Evolutionary conservation across 108 stramenopile genomes (phyloP).

Genomic region (Asterionellopsis glacialis): DNA sequence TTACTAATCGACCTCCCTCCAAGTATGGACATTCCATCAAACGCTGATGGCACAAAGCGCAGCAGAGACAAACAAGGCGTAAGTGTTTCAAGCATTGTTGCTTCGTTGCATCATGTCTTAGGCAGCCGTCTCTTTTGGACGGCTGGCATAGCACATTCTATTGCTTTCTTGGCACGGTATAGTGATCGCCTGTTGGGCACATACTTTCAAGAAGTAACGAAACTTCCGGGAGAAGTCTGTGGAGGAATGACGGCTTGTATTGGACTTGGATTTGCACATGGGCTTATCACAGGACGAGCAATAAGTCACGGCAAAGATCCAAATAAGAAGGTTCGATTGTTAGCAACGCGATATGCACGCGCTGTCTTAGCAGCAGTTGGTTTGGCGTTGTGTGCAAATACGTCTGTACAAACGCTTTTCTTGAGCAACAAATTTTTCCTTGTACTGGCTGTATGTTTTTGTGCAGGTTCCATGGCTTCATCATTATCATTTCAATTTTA

Average conservation of each 20-base stretch:
- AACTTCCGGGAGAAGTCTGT: constrained; percentile 19
- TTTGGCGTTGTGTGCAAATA: constrained; percentile 22
- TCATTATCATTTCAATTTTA: constrained; percentile 1
- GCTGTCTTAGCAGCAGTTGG: constrained; percentile 20
- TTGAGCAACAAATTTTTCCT: neutral
- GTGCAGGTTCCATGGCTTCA: neutral
- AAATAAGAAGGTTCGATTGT: constrained; percentile 15
- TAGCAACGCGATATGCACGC: constrained; percentile 18
- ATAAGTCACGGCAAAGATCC: constrained; percentile 15
- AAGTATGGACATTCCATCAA: no score
- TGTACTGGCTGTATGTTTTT: neutral
- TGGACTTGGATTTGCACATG: constrained; percentile 35
- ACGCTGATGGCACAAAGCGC: no score
- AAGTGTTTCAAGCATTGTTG: neutral
- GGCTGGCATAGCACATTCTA: constrained; percentile 34
- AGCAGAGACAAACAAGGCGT: neutral
- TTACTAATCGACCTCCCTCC: no score
- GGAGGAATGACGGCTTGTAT: constrained; percentile 35
- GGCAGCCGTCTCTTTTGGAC: constrained; percentile 35
- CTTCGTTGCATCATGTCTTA: constrained; percentile 13
- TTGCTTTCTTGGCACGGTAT: constrained; percentile 18
- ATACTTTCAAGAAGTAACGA: constrained; percentile 28
- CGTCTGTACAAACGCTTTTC: no score
- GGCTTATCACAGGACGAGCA: constrained; percentile 23
- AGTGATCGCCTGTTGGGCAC: constrained; percentile 41